Percentiles rank a stretch among this genome's conserved stretches.
Conservation (phyloP, 202 grass and related monocot genomes). For the Schoenoplectus tabernaemontani region DNA sequence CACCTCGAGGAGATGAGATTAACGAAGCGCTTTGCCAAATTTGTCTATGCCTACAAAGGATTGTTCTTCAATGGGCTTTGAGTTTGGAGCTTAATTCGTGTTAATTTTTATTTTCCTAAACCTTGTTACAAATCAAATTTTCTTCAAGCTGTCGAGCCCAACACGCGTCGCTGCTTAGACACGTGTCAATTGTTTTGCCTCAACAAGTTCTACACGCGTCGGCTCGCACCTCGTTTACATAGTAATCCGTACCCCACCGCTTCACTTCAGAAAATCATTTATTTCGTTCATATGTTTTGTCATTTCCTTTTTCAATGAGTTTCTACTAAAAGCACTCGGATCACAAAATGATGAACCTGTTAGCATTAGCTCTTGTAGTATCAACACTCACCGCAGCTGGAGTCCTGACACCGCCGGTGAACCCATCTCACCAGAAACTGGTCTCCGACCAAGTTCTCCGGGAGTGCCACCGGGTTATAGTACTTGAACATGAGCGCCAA, state of each 20-base stretch:
- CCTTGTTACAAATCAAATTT: too few relatives aligned
- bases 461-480: conserved; percentile 58
- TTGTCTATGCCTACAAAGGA: too few relatives aligned
- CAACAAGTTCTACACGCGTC: not conserved
- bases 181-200: not conserved
- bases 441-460: conserved; percentile 27
- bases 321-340: not conserved
- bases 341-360: conserved; percentile 64
- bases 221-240: not conserved
- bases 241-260: not conserved
- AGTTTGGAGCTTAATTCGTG: too few relatives aligned
- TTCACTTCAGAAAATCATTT: not conserved
- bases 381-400: conserved; percentile 55
- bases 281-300: not conserved
- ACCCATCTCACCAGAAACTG: conserved; percentile 5
- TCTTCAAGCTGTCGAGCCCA: not conserved
- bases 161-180: not conserved
- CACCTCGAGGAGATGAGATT: too few relatives aligned
- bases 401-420: conserved; percentile 35
- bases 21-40: too few relatives aligned
- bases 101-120: too few relatives aligned
- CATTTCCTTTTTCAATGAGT: not conserved
- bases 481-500: conserved; percentile 79
- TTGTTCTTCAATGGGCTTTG: too few relatives aligned
- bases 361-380: conserved; percentile 49